Base-by-base conservation (phyloP, 768 basidiomycete species). In the Russula dissimulans region DNA sequence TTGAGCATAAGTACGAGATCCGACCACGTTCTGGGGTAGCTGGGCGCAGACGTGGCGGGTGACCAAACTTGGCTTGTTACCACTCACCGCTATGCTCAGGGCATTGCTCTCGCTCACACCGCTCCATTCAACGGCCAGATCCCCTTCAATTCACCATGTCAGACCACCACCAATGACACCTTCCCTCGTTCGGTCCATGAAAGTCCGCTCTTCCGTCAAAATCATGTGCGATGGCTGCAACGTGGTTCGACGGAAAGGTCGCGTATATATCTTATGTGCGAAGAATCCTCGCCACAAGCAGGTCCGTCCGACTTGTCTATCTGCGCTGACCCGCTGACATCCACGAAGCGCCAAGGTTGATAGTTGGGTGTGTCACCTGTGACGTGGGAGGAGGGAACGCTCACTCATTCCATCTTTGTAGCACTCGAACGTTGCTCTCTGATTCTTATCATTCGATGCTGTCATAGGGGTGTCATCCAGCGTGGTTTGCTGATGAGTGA, bases 201-300 rank as follows among this genome's bases (percentile, higher is more conserved):
- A 99, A 78, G 94, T 98, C 60, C 84, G 95, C 64, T 88, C 91
- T 26, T 91, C 91, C 4, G 91, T 98, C 67, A 97, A 95, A 77
- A 75, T 83, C 55, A 89, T 95, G 84, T 99, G 95, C 73, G 92
- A 94, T 62, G 91, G 93, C 12, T 99, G 95, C 75, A 84, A 78
- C 65, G 76, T 95, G 50, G 95, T 97, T 39, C 81, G 80, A 73
- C 77, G 95, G 68, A 93, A 97, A 72, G 94, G 94, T 47, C 84
- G 87, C 67, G 82, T 97, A 39, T 97, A 95, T 74, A 85, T 97
- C 46, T 82, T 97, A 29, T 98, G 95, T 73, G 84, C 84, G 17
- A 91, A 90, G 71, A 92, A 98, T 67, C 91, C 95, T 3, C 97
- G 95, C 71, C 95, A 98, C 71, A 97, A 97, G 73, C 95, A 97